Evolutionary conservation across 768 basidiomycete species (phyloP).

Genomic region (Tulasnella sp.): DNA sequence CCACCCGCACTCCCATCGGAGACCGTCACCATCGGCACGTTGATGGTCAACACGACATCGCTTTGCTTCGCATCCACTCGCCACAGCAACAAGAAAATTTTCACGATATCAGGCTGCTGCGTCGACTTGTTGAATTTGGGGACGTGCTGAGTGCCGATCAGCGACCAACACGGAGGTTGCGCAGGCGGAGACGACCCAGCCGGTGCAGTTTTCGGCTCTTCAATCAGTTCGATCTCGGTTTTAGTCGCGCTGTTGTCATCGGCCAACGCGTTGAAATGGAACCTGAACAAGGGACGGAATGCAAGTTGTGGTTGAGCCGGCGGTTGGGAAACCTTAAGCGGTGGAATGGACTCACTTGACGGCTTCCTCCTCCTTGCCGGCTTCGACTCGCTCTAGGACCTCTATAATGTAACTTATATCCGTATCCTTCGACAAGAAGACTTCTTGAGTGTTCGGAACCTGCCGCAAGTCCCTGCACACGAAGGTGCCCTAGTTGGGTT

Average conservation of each 20-base stretch:
- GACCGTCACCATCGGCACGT: conserved; percentile 57
- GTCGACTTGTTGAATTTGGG: conserved; percentile 65
- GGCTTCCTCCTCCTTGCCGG: conserved; percentile 54
- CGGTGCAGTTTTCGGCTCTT: background rate
- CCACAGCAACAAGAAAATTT: conserved; percentile 75
- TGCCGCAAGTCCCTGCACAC: conserved; percentile 62
- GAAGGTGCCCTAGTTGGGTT: background rate
- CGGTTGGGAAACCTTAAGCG: conserved; percentile 23
- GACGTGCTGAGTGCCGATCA: conserved; percentile 67
- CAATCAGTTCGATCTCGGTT: conserved; percentile 35
- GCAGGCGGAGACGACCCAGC: conserved; percentile 33
- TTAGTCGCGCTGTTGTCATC: conserved; percentile 77
- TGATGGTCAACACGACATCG: conserved; percentile 82
- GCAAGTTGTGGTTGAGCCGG: background rate
- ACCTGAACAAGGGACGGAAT: conserved; percentile 50
- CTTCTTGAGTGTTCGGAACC: conserved; percentile 93
- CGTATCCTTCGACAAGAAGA: conserved; percentile 69
- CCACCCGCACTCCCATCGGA: conserved; percentile 39
- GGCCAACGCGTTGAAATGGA: conserved; percentile 85
- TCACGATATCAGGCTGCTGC: conserved; percentile 56
- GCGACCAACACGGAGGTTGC: conserved; percentile 55
- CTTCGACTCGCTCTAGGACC: conserved; percentile 68
- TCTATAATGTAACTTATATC: conserved; percentile 78
- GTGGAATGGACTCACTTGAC: conserved; percentile 51
- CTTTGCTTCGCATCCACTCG: conserved; percentile 64